Conservation (phyloP, 2,329 filamentous ascomycete genomes). For the Nemania bipapillata region DNA sequence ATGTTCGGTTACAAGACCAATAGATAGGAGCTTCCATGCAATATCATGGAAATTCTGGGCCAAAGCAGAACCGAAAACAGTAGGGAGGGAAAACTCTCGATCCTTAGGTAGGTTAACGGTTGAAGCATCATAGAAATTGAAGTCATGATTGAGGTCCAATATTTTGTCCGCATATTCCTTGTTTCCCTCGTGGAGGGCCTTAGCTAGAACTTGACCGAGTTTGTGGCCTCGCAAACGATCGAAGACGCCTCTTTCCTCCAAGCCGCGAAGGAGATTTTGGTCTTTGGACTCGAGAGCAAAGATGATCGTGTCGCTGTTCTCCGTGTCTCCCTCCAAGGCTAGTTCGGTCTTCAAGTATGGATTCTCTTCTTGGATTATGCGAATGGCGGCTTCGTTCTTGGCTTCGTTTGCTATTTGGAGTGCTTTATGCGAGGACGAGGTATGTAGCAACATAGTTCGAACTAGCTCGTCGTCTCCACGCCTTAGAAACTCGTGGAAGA, state of each 20-base stretch:
- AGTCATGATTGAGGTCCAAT: not conserved
- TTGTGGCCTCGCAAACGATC: not conserved
- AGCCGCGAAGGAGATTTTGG: not conserved
- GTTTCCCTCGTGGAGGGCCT: constrained; percentile 1
- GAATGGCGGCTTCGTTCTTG: not conserved
- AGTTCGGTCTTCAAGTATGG: not conserved
- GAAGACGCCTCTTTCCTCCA: not conserved
- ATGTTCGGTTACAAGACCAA: not conserved
- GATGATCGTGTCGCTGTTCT: not conserved
- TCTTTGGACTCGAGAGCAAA: not conserved
- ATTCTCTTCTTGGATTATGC: not conserved
- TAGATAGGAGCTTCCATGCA: constrained; percentile 4
- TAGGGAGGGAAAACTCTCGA: not conserved
- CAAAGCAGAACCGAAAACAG: not conserved
- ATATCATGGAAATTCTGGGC: constrained; percentile 13
- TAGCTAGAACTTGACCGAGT: not conserved
- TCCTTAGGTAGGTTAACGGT: not conserved
- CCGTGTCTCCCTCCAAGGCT: not conserved
- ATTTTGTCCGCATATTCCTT: not conserved
- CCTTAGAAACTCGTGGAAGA: not conserved
- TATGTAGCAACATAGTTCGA: not conserved
- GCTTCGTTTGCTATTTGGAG: not conserved
- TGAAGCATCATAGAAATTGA: not conserved
- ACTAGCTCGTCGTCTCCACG: not conserved
- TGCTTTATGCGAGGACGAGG: not conserved